These are phyloP conservation scores for Aspergillus fijiensis DNA, from an alignment of 2,329 filamentous ascomycete genomes.

Conservation along the genomic window DNA sequence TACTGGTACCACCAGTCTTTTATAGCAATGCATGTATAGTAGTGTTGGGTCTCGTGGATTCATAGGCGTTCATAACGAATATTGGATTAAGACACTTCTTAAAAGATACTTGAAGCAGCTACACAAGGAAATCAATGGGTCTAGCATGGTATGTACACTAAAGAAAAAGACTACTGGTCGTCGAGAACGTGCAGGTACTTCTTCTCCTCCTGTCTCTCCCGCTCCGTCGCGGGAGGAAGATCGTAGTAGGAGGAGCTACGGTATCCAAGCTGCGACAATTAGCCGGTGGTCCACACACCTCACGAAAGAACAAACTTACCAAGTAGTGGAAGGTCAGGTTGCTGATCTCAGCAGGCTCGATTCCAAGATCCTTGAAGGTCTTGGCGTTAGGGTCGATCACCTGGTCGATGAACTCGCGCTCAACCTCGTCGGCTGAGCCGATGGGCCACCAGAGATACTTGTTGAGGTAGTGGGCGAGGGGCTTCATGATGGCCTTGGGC, in stretches of 20 bases:
- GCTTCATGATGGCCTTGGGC: constrained; percentile 76
- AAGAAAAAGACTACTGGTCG: constrained; percentile 63
- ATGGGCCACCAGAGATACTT: constrained; percentile 85
- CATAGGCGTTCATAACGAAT: too few species aligned
- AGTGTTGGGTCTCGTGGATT: too few species aligned
- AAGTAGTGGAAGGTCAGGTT: constrained; percentile 91
- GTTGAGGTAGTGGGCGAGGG: constrained; percentile 72
- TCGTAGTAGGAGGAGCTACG: constrained; percentile 88
- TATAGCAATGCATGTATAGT: too few species aligned
- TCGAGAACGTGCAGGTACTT: constrained; percentile 95
- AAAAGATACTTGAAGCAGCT: not conserved
- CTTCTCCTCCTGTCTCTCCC: constrained; percentile 90
- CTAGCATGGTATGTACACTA: constrained; percentile 44
- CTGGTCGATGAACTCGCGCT: constrained; percentile 92
- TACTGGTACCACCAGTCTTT: too few species aligned
- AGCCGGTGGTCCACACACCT: constrained; percentile 9
- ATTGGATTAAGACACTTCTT: too few species aligned
- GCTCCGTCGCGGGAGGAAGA: constrained; percentile 88
- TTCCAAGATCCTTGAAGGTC: constrained; percentile 91
- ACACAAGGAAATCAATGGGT: constrained; percentile 37
- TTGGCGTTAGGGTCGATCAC: constrained; percentile 86
- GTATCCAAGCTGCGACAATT: constrained; percentile 71
- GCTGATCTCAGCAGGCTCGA: constrained; percentile 82
- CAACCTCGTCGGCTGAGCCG: constrained; percentile 78
- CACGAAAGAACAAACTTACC: constrained; percentile 54